Evolutionary conservation across 2,329 filamentous ascomycete genomes (phyloP), one percentile per base, ranked within the genome.

Genomic region (Trichoderma koningii): DNA sequence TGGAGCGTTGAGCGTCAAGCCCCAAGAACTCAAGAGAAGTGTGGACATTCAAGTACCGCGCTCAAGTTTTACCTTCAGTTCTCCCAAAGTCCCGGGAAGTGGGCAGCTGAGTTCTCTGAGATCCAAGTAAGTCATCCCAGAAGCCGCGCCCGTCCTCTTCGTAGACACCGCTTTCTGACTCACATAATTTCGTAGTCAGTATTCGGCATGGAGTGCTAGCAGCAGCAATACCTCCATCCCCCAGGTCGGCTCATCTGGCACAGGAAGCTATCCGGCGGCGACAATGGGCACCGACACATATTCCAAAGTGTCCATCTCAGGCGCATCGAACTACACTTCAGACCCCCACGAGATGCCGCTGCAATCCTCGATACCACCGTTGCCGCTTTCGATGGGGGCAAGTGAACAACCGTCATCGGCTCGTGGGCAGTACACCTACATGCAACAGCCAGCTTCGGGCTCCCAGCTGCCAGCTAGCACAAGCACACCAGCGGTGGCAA

Each of bases 21-120:
- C 82, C 14, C 80, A 83, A 62, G 85, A 86, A 61, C 76, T 77
- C 26, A 85, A 86, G 71, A 78, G 83, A 55, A 72, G 72, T 45
- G 73, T 85, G 41, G 84, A 85, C 66, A 76, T 86, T 68, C 84
- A 86, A 67, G 74, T 85, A 62, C 84, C 85, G 4, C 78, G 85
- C 64, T 81, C 83, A 5, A 80, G 81, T 0, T 87, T 87, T 67
- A 86, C 83, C 2, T 87, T 87, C 68, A 85, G 78, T 68, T 78
- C 85, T 1, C 82, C 83, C 0, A 87, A 86, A 70, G 76, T 86
- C 63, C 81, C 84, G 0, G 79, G 81, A 28, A 81, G 79, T 66
- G 59, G 59, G 9, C 82, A 82, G 17, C 79, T 86, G 73, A 79
- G 79, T 47, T 71, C 77, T 19, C 83, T 87, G 78, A 78, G 85